A percentile compares a stretch with the other conserved stretches of the same genome.
These are phyloP conservation scores for Lithospermum erythrorhizon DNA, from an alignment of 257 asterid species.

Conservation along the genomic window DNA sequence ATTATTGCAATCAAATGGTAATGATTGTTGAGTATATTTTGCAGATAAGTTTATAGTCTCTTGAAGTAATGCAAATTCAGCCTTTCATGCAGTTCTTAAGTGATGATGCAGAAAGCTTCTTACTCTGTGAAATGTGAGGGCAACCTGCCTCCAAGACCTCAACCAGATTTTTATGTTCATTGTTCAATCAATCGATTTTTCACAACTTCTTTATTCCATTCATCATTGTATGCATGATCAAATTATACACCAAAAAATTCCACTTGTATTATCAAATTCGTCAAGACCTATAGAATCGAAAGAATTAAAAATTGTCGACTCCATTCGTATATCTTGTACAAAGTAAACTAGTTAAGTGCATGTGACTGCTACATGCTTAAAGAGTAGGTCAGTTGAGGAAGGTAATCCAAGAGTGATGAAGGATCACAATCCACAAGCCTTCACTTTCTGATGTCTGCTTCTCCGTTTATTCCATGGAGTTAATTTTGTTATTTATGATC, in stretches of 20 bases:
- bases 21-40: too few relatives aligned
- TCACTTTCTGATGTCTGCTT: too few relatives aligned
- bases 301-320: neutral
- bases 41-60: too few relatives aligned
- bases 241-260: neutral
- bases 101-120: conserved; percentile 22
- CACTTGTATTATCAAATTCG: neutral
- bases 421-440: too few relatives aligned
- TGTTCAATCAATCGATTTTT: neutral
- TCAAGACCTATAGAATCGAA: neutral
- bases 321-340: neutral
- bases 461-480: too few relatives aligned
- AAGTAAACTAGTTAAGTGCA: neutral
- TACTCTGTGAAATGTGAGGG: conserved; percentile 53
- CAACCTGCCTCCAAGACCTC: conserved; percentile 67
- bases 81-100: too few relatives aligned
- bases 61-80: too few relatives aligned
- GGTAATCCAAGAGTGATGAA: too few relatives aligned
- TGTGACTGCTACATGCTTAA: too few relatives aligned
- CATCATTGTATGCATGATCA: neutral
- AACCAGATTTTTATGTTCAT: conserved; percentile 9
- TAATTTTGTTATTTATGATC: too few relatives aligned
- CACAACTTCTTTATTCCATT: neutral
- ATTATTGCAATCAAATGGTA: too few relatives aligned
- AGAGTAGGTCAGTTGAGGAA: too few relatives aligned